Percentiles rank a stretch among this genome's conserved stretches.
Conservation (phyloP, 2,329 filamentous ascomycete species). For the Chrysoporthe cubensis region DNA sequence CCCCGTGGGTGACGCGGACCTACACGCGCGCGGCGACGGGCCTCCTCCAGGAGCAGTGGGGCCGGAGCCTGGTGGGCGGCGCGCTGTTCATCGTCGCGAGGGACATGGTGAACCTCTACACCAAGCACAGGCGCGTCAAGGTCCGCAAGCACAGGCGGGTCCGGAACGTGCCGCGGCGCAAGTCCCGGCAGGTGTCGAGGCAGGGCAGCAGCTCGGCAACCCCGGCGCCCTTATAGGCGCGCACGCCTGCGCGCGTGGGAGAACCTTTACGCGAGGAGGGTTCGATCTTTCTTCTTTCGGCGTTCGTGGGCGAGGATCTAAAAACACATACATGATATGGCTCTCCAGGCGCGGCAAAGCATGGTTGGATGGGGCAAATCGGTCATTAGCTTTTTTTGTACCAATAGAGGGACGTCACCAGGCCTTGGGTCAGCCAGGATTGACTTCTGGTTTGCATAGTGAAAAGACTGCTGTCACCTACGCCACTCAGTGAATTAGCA, state of each 20-base stretch:
- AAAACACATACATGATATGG: background rate
- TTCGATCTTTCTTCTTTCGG: background rate
- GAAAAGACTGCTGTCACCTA: background rate
- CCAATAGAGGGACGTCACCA: background rate
- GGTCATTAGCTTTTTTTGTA: background rate
- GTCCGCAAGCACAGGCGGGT: slow-evolving; percentile 59
- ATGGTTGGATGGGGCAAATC: background rate
- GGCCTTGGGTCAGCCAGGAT: background rate
- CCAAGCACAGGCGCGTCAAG: slow-evolving; percentile 65
- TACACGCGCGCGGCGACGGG: slow-evolving; percentile 53
- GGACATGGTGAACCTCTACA: slow-evolving; percentile 64
- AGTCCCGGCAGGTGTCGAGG: slow-evolving; percentile 12
- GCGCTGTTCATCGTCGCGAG: slow-evolving; percentile 87
- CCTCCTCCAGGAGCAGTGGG: slow-evolving; percentile 84
- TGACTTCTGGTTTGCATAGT: background rate
- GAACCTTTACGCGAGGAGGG: background rate
- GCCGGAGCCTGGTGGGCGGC: slow-evolving; percentile 84
- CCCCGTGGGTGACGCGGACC: slow-evolving; percentile 62
- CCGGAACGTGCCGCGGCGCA: slow-evolving; percentile 47
- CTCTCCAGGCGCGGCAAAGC: too few relatives aligned
- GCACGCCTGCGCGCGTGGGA: too few relatives aligned
- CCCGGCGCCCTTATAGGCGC: background rate
- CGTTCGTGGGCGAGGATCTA: background rate
- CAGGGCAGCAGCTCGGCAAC: slow-evolving; percentile 32
- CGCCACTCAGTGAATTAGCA: too few relatives aligned